phyloP scores from a whole-genome alignment of 257 asterid genomes.

The Gentiana macrophylla region DNA sequence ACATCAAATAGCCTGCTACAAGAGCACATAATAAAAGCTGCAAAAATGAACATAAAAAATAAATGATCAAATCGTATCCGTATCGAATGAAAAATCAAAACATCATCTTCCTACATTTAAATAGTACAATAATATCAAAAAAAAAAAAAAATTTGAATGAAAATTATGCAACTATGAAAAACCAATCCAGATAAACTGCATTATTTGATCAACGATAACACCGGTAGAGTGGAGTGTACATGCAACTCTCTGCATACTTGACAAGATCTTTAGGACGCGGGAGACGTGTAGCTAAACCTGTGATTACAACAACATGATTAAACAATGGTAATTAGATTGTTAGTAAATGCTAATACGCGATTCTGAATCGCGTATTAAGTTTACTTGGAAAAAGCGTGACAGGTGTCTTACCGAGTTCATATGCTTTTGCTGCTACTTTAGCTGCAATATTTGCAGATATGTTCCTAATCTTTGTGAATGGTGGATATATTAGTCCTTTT shows the following conservation, averaged over 20 bases:
- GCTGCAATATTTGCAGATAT: constrained; percentile 92
- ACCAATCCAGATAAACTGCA: constrained; percentile 3
- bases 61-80: too few species aligned
- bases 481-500: constrained; percentile 82
- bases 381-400: background rate
- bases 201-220: constrained; percentile 36
- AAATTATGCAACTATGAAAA: background rate
- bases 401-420: constrained; percentile 68
- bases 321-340: background rate
- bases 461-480: constrained; percentile 65
- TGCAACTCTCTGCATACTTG: constrained; percentile 79
- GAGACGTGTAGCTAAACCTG: constrained; percentile 79
- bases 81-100: too few species aligned
- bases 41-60: too few species aligned
- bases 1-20: too few species aligned
- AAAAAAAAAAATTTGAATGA: constrained; percentile 4
- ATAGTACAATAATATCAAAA: background rate
- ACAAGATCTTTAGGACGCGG: constrained; percentile 81
- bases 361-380: background rate
- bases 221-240: constrained; percentile 84
- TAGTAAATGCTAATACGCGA: background rate
- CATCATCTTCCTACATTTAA: background rate
- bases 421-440: constrained; percentile 81
- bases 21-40: too few species aligned
- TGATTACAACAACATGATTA: constrained; percentile 7